Conservation (phyloP, 441 rosid species). For the Eruca vesicaria region DNA sequence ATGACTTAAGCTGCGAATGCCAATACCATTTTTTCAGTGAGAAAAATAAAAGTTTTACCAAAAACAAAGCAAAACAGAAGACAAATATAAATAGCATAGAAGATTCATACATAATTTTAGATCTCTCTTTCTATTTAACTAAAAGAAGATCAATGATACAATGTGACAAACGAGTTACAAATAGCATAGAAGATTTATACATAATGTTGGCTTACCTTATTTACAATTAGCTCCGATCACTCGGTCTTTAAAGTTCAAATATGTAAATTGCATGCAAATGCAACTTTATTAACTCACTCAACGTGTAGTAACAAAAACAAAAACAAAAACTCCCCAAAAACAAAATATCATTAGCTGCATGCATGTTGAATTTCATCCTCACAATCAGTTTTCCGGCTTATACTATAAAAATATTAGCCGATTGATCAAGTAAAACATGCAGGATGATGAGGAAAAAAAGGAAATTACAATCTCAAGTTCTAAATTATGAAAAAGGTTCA, state of each 20-base stretch:
- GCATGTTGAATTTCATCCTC: background rate
- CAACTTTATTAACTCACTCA: background rate
- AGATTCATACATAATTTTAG: background rate
- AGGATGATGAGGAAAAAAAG: background rate
- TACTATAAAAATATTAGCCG: background rate
- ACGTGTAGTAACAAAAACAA: background rate
- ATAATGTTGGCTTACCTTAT: constrained; percentile 16
- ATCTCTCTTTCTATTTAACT: background rate
- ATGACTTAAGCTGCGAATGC: background rate
- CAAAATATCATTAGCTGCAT: background rate
- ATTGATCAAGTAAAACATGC: background rate
- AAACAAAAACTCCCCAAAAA: background rate
- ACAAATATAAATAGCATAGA: background rate
- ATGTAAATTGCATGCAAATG: constrained; percentile 8
- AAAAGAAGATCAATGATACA: background rate
- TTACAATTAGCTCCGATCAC: constrained; percentile 5
- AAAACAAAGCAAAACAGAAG: background rate
- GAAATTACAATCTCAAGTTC: background rate
- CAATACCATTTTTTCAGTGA: background rate
- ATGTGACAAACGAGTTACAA: background rate
- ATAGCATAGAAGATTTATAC: background rate
- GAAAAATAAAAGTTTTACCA: background rate
- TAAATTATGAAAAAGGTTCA: background rate
- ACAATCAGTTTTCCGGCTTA: background rate
- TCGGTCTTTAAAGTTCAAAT: constrained; percentile 15